A percentile compares a stretch with the other conserved stretches of the same genome.
phyloP scores from a whole-genome alignment of 371 early-diverging fungal genomes.

The Batkoa obscura region DNA sequence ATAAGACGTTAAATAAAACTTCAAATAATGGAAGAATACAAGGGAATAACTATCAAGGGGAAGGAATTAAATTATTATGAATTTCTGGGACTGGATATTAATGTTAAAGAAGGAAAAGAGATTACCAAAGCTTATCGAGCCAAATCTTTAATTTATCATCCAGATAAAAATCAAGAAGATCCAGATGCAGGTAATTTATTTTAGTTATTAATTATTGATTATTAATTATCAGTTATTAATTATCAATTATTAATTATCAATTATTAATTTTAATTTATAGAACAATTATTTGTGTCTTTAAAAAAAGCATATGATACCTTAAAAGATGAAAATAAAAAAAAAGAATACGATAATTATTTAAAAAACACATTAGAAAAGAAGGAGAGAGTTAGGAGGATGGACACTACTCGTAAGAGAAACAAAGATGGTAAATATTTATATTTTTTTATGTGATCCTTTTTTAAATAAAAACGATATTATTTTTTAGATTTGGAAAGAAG shows the following conservation, averaged over 20 bases:
- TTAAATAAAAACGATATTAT: not conserved
- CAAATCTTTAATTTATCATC: slow-evolving; percentile 78
- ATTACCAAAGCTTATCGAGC: slow-evolving; percentile 87
- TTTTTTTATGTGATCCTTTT: not conserved
- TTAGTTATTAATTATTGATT: not conserved
- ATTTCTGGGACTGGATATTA: not conserved
- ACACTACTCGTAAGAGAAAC: not conserved
- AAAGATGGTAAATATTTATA: not conserved
- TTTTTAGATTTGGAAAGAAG: not conserved
- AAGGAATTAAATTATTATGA: not conserved
- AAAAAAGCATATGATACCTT: not conserved
- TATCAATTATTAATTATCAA: not conserved
- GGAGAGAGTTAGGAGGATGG: not conserved
- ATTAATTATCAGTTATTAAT: too few species aligned
- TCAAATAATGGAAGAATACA: too few species aligned
- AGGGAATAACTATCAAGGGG: not conserved
- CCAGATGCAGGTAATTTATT: slow-evolving; percentile 47
- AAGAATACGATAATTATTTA: not conserved
- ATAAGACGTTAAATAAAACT: too few species aligned
- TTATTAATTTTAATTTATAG: not conserved
- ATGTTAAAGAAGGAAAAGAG: not conserved
- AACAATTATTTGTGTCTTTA: not conserved
- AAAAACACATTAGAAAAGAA: not conserved
- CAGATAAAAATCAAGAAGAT: slow-evolving; percentile 67
- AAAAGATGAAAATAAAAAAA: not conserved